A percentile compares a stretch with the other conserved stretches of the same genome.
phyloP scores from a whole-genome alignment of 768 basidiomycete species.

The Melanogaster broomeanus region DNA sequence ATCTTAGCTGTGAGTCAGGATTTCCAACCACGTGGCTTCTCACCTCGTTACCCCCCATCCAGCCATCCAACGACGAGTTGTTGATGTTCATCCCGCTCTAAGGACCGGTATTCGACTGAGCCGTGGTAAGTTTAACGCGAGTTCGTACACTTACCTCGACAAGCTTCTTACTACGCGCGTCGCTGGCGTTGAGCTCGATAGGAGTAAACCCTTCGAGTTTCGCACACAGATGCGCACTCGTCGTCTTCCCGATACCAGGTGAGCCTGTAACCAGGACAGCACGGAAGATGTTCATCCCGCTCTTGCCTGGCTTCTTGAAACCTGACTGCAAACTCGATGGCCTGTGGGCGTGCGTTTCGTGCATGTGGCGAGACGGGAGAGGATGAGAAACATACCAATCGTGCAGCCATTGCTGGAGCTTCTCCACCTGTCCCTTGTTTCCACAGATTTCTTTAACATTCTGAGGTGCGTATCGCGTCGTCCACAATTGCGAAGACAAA shows the following conservation, averaged over 20 bases:
- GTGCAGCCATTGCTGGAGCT: conserved; percentile 81
- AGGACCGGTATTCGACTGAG: not conserved
- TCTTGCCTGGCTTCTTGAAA: conserved; percentile 96
- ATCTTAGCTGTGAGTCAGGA: not conserved
- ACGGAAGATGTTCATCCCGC: conserved; percentile 81
- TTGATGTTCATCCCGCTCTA: conserved; percentile 90
- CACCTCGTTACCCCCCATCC: conserved; percentile 62
- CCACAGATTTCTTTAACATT: conserved; percentile 90
- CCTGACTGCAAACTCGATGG: conserved; percentile 64
- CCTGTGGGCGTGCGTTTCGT: conserved; percentile 46
- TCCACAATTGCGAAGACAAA: conserved; percentile 81
- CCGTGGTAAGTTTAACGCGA: not conserved
- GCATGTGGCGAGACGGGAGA: not conserved
- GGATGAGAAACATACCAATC: conserved; percentile 67
- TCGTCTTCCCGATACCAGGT: conserved; percentile 98
- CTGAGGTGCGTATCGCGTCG: conserved; percentile 90
- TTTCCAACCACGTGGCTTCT: conserved; percentile 7
- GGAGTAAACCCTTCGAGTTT: conserved; percentile 89
- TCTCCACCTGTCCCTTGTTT: conserved; percentile 91
- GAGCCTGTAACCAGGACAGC: conserved; percentile 91
- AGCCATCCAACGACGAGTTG: conserved; percentile 87
- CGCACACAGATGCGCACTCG: conserved; percentile 90
- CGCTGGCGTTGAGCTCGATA: conserved; percentile 96
- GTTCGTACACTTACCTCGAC: conserved; percentile 65
- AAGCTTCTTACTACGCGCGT: conserved; percentile 93